Conservation (phyloP, 208 protist genomes). For the Porcisia deanei region DNA sequence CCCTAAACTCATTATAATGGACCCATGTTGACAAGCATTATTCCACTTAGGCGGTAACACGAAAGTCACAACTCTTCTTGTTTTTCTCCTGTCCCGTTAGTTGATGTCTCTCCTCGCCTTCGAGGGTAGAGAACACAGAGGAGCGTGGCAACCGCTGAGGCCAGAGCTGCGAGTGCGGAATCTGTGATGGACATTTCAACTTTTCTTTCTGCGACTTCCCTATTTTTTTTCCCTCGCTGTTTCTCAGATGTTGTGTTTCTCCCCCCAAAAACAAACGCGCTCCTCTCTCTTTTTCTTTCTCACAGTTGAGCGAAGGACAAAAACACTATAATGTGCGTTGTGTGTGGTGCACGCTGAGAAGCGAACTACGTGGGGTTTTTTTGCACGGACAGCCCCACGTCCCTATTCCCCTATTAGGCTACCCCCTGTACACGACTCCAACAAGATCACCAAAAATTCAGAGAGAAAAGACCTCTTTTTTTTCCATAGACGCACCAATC, state of each 20-base stretch:
- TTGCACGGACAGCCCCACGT: neutral
- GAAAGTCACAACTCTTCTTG: neutral
- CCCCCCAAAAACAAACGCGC: neutral
- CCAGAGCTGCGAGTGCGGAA: neutral
- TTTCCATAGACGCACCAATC: conserved; percentile 5
- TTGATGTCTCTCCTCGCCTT: neutral
- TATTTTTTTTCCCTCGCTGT: neutral
- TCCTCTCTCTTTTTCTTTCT: neutral
- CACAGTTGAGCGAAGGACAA: neutral
- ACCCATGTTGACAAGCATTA: neutral
- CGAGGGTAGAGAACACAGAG: neutral
- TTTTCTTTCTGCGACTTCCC: neutral
- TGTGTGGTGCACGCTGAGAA: neutral
- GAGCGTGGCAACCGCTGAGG: neutral
- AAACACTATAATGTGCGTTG: neutral
- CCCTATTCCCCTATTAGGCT: neutral
- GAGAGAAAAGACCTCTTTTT: neutral
- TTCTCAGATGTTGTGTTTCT: neutral
- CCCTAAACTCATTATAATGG: neutral
- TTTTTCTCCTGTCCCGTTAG: neutral
- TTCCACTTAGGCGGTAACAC: neutral
- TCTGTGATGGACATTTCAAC: neutral
- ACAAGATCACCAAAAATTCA: neutral
- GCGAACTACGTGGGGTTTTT: neutral
- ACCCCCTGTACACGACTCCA: neutral